phyloP scores from a whole-genome alignment of 768 basidiomycete genomes.

The Phaeotremella fagi region DNA sequence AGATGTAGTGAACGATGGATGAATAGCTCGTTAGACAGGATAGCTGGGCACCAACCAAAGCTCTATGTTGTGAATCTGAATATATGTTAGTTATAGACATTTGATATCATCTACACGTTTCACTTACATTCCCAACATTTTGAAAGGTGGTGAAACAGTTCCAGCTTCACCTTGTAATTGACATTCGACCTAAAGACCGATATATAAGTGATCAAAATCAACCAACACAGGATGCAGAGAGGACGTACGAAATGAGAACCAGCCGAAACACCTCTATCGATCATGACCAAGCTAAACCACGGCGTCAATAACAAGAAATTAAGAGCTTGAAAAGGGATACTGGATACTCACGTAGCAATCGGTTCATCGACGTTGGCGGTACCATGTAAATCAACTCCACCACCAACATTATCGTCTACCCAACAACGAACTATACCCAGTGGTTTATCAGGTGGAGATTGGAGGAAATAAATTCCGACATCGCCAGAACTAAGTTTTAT shows the following conservation, averaged over 20 bases:
- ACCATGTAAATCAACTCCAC: slow-evolving; percentile 73
- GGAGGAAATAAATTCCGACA: slow-evolving; percentile 82
- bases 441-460: slow-evolving; percentile 58
- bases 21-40: too few relatives aligned
- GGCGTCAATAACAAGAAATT: too few relatives aligned
- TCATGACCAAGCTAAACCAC: slow-evolving; percentile 73
- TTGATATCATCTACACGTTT: background rate
- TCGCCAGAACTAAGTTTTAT: slow-evolving; percentile 83
- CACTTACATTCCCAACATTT: slow-evolving; percentile 83
- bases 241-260: slow-evolving; percentile 72
- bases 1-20: background rate
- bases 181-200: slow-evolving; percentile 61
- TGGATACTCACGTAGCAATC: slow-evolving; percentile 60
- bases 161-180: slow-evolving; percentile 83
- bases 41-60: too few relatives aligned
- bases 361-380: slow-evolving; percentile 61
- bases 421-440: slow-evolving; percentile 76
- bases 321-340: background rate
- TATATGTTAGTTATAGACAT: background rate
- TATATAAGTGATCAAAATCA: background rate
- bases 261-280: slow-evolving; percentile 75
- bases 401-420: slow-evolving; percentile 92
- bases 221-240: background rate
- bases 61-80: background rate
- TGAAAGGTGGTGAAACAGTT: slow-evolving; percentile 70